Evolutionary conservation across 2,329 filamentous ascomycete genomes (phyloP).

Genomic region (Nothophoma quercina): DNA sequence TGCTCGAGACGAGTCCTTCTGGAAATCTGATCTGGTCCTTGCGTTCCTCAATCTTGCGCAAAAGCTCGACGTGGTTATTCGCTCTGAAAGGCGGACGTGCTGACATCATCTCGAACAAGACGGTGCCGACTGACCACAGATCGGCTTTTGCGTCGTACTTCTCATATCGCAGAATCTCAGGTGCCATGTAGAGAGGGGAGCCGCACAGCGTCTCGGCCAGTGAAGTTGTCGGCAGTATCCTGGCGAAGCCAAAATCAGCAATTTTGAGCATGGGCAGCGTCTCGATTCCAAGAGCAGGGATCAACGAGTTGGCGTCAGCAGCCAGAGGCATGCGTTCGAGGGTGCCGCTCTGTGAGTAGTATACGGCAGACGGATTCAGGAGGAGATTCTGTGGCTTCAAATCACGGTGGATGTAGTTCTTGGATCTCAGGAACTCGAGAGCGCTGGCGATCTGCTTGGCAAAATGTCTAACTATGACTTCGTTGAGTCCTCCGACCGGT

Average conservation of each 20-base stretch:
- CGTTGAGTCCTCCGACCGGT: constrained; percentile 84
- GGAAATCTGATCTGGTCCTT: constrained; percentile 88
- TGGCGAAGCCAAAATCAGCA: constrained; percentile 97
- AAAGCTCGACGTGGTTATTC: constrained; percentile 90
- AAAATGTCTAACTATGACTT: constrained; percentile 96
- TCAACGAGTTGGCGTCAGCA: constrained; percentile 80
- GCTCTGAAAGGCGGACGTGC: constrained; percentile 91
- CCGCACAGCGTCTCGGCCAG: constrained; percentile 96
- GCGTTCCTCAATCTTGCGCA: constrained; percentile 88
- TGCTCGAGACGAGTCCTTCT: constrained; percentile 72
- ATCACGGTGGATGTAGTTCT: constrained; percentile 93
- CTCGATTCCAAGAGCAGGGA: constrained; percentile 79
- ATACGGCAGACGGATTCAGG: constrained; percentile 79
- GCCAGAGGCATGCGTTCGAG: constrained; percentile 72
- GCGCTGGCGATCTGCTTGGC: constrained; percentile 94
- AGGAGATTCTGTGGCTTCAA: constrained; percentile 97
- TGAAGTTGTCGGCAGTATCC: constrained; percentile 87
- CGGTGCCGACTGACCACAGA: constrained; percentile 96
- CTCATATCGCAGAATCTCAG: constrained; percentile 95
- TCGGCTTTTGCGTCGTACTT: constrained; percentile 97
- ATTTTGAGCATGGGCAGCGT: constrained; percentile 96
- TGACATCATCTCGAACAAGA: constrained; percentile 93
- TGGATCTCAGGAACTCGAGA: constrained; percentile 82
- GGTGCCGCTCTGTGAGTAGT: constrained; percentile 63
- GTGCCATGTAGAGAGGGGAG: constrained; percentile 97